Percentiles rank a stretch among this genome's conserved stretches.
Conservation (phyloP, 495 filamentous ascomycete species). For the Penicillium longicatenatum region DNA sequence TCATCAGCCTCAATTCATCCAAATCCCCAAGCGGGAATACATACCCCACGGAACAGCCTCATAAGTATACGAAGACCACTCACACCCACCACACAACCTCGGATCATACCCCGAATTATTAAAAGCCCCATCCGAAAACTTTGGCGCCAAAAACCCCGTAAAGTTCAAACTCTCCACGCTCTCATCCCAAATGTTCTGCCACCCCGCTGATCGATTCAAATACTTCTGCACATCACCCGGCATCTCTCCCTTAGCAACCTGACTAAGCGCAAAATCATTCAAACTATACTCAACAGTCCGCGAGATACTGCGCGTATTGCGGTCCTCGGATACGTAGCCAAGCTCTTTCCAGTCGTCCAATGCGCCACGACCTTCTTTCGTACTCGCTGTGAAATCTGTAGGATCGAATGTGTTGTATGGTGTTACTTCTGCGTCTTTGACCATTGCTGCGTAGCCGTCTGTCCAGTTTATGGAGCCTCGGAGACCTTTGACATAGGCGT, state of each 20-base stretch:
- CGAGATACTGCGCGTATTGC: conserved; percentile 67
- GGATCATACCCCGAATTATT: conserved; percentile 57
- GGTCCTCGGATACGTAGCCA: conserved; percentile 68
- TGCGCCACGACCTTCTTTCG: conserved; percentile 67
- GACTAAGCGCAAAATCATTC: conserved; percentile 69
- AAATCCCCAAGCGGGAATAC: conserved; percentile 6
- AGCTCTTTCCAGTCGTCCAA: conserved; percentile 67
- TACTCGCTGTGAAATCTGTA: conserved; percentile 58
- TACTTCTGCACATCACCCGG: conserved; percentile 60
- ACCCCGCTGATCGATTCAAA: conserved; percentile 57
- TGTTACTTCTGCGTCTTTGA: conserved; percentile 74
- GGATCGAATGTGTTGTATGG: conserved; percentile 66
- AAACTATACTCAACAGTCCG: conserved; percentile 74
- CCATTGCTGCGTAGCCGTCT: conserved; percentile 56
- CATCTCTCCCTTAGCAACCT: conserved; percentile 62
- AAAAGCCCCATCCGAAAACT: conserved; percentile 54
- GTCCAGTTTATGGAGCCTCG: conserved; percentile 53
- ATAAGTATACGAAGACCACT: conserved; percentile 53
- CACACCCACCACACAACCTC: conserved; percentile 62
- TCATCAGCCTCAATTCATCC: too few relatives aligned
- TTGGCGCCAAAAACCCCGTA: conserved; percentile 64
- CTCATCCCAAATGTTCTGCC: conserved; percentile 65
- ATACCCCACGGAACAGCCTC: conserved; percentile 43
- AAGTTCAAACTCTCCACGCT: conserved; percentile 54
- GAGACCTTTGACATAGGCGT: conserved; percentile 46